A percentile compares a stretch with the other conserved stretches of the same genome.
Evolutionary conservation across 805 yeast species (phyloP).

Genomic region (Maudiozyma bulderi): DNA sequence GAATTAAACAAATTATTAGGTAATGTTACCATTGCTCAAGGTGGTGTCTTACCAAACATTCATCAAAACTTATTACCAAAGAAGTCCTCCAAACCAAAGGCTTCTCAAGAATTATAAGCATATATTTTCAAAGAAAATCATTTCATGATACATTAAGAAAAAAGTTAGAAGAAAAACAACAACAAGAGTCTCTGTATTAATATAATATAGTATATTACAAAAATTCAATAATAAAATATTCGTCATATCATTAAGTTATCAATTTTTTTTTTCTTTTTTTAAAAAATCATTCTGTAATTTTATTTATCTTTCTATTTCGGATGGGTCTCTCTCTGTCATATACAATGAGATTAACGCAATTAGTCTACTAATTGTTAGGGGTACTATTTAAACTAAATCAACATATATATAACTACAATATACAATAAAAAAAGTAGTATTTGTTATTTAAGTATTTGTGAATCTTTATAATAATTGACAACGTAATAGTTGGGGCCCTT

Average conservation of each 20-base stretch:
- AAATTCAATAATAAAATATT: neutral
- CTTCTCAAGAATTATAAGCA: conserved; percentile 55
- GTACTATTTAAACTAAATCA: too few relatives aligned
- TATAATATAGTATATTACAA: too few relatives aligned
- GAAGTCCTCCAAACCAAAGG: conserved; percentile 54
- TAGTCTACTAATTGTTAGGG: too few relatives aligned
- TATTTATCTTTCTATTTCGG: neutral
- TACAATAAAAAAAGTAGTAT: too few relatives aligned
- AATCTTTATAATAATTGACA: too few relatives aligned
- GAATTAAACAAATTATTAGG: conserved; percentile 90
- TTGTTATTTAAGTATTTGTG: too few relatives aligned
- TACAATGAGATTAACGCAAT: too few relatives aligned
- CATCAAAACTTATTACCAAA: conserved; percentile 86
- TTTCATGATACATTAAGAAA: neutral
- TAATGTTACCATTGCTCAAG: conserved; percentile 95
- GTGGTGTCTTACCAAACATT: conserved; percentile 98
- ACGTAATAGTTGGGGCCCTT: too few relatives aligned
- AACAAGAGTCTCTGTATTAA: too few relatives aligned
- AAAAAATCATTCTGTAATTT: neutral
- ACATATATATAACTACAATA: too few relatives aligned
- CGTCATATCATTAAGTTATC: neutral
- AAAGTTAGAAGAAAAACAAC: neutral
- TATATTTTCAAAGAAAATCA: neutral
- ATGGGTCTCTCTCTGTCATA: neutral
- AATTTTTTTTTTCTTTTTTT: neutral